Percentiles rank a stretch among this genome's conserved stretches.
Evolutionary conservation across 2,329 filamentous ascomycete genomes (phyloP).

Genomic region (Arthrobotrys sinensis): DNA sequence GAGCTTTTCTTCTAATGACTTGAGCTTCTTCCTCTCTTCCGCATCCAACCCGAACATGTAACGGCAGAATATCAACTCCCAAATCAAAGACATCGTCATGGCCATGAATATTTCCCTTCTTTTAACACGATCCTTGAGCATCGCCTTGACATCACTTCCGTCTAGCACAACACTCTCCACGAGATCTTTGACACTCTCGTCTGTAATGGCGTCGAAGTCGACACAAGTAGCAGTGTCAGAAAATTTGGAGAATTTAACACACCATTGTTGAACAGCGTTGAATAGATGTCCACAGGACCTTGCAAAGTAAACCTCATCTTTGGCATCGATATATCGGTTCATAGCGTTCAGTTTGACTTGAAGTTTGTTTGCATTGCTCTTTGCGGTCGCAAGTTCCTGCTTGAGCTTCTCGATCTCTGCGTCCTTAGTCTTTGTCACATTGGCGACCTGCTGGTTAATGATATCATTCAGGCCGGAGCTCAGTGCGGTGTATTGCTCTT

Average conservation of each 20-base stretch:
- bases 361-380: slow-evolving; percentile 74
- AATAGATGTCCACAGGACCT: slow-evolving; percentile 93
- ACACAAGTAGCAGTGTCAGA: slow-evolving; percentile 70
- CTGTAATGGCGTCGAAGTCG: slow-evolving; percentile 77
- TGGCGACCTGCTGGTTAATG: slow-evolving; percentile 75
- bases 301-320: slow-evolving; percentile 96
- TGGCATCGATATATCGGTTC: slow-evolving; percentile 79
- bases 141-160: slow-evolving; percentile 90
- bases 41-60: slow-evolving; percentile 99
- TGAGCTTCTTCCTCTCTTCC: slow-evolving; percentile 97
- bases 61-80: slow-evolving; percentile 97
- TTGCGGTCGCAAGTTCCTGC: slow-evolving; percentile 81
- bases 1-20: slow-evolving; percentile 92
- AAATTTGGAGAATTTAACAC: slow-evolving; percentile 96
- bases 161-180: slow-evolving; percentile 95
- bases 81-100: slow-evolving; percentile 98
- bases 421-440: slow-evolving; percentile 84
- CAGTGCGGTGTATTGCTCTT: slow-evolving; percentile 75
- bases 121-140: slow-evolving; percentile 87
- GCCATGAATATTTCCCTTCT: slow-evolving; percentile 98
- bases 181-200: slow-evolving; percentile 93
- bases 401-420: slow-evolving; percentile 84
- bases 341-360: slow-evolving; percentile 74
- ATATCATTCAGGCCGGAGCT: slow-evolving; percentile 76
- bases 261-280: slow-evolving; percentile 97